phyloP scores from a whole-genome alignment of 495 filamentous ascomycete genomes.

The Tuber calosporum region DNA sequence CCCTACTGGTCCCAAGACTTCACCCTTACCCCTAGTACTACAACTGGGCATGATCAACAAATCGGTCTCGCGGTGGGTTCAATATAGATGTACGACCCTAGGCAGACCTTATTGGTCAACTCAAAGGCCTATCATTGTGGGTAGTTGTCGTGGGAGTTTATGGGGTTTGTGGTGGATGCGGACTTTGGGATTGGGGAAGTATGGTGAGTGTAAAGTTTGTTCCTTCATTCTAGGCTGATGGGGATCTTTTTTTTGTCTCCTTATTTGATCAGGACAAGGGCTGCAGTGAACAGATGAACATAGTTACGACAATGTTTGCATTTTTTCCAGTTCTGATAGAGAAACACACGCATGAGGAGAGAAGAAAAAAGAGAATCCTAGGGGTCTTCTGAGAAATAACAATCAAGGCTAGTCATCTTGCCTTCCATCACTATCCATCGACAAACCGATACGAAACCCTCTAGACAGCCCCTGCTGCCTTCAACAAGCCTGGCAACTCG shows the following conservation, averaged over 20 bases:
- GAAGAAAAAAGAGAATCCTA: background rate
- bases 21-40: too few relatives aligned
- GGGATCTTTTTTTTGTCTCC: background rate
- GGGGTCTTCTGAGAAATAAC: background rate
- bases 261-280: background rate
- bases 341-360: background rate
- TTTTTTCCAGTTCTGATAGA: background rate
- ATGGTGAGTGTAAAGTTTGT: background rate
- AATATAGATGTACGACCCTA: too few relatives aligned
- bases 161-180: background rate
- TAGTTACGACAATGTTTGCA: background rate
- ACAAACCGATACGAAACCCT: background rate
- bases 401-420: background rate
- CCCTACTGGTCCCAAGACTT: too few relatives aligned
- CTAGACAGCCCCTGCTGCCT: constrained; percentile 60
- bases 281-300: background rate
- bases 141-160: too few relatives aligned
- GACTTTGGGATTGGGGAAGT: background rate
- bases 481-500: constrained; percentile 54
- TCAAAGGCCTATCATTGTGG: too few relatives aligned
- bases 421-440: background rate
- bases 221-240: background rate
- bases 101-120: too few relatives aligned
- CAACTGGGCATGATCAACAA: too few relatives aligned
- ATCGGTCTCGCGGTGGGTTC: too few relatives aligned